Evolutionary conservation across 2,329 filamentous ascomycete species (phyloP), one percentile per base, ranked within the genome.

Genomic region (Gyromitra esculenta): DNA sequence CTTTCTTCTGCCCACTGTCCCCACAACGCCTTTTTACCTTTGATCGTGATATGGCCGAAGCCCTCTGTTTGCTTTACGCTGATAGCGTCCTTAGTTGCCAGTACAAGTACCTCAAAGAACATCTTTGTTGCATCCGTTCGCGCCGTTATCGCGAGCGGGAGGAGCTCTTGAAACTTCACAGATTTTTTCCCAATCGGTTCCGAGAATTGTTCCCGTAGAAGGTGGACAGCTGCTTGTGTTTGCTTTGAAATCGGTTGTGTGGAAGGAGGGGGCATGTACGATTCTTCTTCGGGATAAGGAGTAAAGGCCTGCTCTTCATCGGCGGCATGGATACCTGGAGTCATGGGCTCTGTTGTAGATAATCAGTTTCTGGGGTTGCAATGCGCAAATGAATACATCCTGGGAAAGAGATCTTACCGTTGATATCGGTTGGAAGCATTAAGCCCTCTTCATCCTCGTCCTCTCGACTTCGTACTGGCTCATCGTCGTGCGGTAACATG

Each of bases 71-170:
- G 96, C 83, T 98, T 95, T 35, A 98, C 93, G 85, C 97, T 97
- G 85, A 99, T 92, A 37, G 96, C 96, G 83, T 99, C 96, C 85
- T 99, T 99, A 54, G 96, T 99, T 4, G 95, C 96, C 60, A 99
- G 87, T 1, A 99, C 96, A 31, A 99, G 87, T 70, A 96, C 91
- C 85, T 99, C 96, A 81, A 99, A 99, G 86, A 99, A 99, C 94
- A 99, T 97, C 87, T 97, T 97, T 56, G 96, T 99, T 0, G 96
- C 96, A 81, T 98, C 96, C 7, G 92, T 91, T 83, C 93, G 92
- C 79, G 88, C 93, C 0, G 95, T 95, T 77, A 88, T 89, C 79
- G 87, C 85, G 84, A 97, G 93, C 0, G 96, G 96, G 43, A 97
- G 88, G 62, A 99, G 87, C 74, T 97, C 92, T 81, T 97, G 95